Evolutionary conservation across 805 yeast genomes (phyloP).

Genomic region (Wickerhamomyces kurtzmanii): DNA sequence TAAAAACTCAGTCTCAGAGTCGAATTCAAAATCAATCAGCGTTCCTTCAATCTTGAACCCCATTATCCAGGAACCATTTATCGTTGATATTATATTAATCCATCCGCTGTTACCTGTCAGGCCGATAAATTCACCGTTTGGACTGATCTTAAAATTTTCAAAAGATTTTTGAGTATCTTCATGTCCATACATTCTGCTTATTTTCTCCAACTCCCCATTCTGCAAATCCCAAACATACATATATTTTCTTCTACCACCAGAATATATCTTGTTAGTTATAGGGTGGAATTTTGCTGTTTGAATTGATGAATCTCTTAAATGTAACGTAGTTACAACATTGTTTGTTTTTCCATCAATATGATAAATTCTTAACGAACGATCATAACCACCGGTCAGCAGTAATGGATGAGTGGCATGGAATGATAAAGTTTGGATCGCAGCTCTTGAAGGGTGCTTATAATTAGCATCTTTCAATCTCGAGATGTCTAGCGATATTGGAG

Average conservation of each 20-base stretch:
- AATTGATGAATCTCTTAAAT: constrained; percentile 71
- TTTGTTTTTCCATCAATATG: constrained; percentile 86
- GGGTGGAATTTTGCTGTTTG: constrained; percentile 62
- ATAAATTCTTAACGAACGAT: constrained; percentile 74
- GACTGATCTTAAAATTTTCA: constrained; percentile 76
- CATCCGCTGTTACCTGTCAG: constrained; percentile 84
- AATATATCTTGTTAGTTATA: constrained; percentile 44
- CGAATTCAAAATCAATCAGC: constrained; percentile 72
- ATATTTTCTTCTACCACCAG: constrained; percentile 87
- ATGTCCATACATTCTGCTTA: constrained; percentile 86
- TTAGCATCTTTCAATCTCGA: constrained; percentile 86
- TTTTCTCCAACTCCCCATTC: constrained; percentile 68
- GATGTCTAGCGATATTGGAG: constrained; percentile 64
- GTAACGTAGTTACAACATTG: constrained; percentile 72
- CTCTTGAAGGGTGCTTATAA: constrained; percentile 49
- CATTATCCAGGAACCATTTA: constrained; percentile 76
- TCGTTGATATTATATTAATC: constrained; percentile 71
- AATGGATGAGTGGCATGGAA: constrained; percentile 85
- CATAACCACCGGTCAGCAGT: constrained; percentile 86
- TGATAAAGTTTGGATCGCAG: constrained; percentile 77
- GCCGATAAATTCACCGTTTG: constrained; percentile 63
- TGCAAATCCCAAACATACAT: constrained; percentile 89
- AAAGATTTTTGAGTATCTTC: constrained; percentile 76
- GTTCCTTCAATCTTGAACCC: constrained; percentile 89
- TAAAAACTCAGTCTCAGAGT: constrained; percentile 31